These are phyloP conservation scores for Termitomyces bulborhizus DNA, from an alignment of 768 basidiomycete species.

Conservation along the genomic window DNA sequence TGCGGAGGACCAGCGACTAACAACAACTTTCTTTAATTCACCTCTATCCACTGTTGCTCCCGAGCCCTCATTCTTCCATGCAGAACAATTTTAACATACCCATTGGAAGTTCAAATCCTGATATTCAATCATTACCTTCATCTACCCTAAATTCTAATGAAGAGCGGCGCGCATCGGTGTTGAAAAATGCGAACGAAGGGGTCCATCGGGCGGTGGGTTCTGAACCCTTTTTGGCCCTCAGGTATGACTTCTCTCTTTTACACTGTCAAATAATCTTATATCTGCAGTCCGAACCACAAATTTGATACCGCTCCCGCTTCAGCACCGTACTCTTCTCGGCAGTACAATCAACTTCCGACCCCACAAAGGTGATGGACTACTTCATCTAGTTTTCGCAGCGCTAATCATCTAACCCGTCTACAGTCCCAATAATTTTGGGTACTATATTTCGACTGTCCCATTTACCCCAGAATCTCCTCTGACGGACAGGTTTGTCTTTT, in stretches of 20 bases:
- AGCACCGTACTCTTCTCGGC: conserved; percentile 15
- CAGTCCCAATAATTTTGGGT: conserved; percentile 24
- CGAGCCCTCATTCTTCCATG: conserved; percentile 4
- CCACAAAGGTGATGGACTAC: conserved; percentile 20
- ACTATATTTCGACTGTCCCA: conserved; percentile 16
- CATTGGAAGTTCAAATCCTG: neutral
- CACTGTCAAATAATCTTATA: neutral
- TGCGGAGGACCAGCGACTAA: conserved; percentile 6
- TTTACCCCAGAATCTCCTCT: conserved; percentile 24
- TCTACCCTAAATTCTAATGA: conserved; percentile 1
- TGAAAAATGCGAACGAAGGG: conserved; percentile 3
- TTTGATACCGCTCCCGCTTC: conserved; percentile 14
- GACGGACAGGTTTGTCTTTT: conserved; percentile 15
- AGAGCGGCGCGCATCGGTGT: conserved; percentile 6
- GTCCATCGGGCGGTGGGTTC: conserved; percentile 1
- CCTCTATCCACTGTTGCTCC: conserved; percentile 4
- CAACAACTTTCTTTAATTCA: conserved; percentile 3
- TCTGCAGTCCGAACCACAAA: conserved; percentile 11
- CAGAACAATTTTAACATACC: conserved; percentile 1
- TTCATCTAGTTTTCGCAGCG: neutral
- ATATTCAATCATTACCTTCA: neutral
- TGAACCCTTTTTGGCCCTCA: conserved; percentile 4
- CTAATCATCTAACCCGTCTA: neutral
- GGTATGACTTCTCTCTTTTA: conserved; percentile 5
- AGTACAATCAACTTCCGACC: conserved; percentile 29